A percentile compares a stretch with the other conserved stretches of the same genome.
phyloP scores from a whole-genome alignment of 768 basidiomycete genomes.

The Aureoboletus auriporus region DNA sequence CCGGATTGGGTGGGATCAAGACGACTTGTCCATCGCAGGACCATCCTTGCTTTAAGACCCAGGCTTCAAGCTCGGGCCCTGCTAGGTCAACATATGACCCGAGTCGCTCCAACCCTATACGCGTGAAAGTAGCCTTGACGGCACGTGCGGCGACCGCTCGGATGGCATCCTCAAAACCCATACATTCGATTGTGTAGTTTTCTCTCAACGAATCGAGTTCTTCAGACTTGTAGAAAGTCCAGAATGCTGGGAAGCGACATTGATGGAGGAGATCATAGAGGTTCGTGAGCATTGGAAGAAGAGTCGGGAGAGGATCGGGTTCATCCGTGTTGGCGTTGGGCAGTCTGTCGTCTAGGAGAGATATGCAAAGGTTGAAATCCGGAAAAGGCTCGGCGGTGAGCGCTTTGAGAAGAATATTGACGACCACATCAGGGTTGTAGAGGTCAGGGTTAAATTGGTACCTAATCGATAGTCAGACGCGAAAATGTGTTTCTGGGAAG shows the following conservation, averaged over 20 bases:
- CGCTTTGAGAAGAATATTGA: conserved; percentile 93
- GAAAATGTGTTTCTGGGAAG: neutral
- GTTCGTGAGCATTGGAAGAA: conserved; percentile 64
- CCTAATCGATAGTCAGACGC: conserved; percentile 35
- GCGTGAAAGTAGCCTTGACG: conserved; percentile 73
- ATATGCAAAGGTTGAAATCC: conserved; percentile 93
- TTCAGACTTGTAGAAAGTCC: conserved; percentile 69
- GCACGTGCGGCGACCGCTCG: conserved; percentile 74
- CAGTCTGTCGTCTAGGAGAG: conserved; percentile 79
- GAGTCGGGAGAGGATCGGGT: conserved; percentile 71
- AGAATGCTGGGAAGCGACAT: conserved; percentile 87
- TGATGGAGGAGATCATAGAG: conserved; percentile 72
- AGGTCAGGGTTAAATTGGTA: conserved; percentile 96
- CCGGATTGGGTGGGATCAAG: conserved; percentile 72
- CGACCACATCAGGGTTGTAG: conserved; percentile 88
- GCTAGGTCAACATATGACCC: conserved; percentile 67
- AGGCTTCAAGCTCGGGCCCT: conserved; percentile 58
- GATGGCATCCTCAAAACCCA: conserved; percentile 81
- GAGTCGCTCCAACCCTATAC: conserved; percentile 63
- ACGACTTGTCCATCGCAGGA: conserved; percentile 56
- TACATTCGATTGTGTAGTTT: conserved; percentile 81
- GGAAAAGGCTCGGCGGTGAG: conserved; percentile 81
- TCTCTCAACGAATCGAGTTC: conserved; percentile 70
- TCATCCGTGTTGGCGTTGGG: conserved; percentile 59
- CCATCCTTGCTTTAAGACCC: conserved; percentile 68